A percentile compares a stretch with the other conserved stretches of the same genome.
These are phyloP conservation scores for Lachnellula arida DNA, from an alignment of 2,329 filamentous ascomycete genomes.

Conservation along the genomic window DNA sequence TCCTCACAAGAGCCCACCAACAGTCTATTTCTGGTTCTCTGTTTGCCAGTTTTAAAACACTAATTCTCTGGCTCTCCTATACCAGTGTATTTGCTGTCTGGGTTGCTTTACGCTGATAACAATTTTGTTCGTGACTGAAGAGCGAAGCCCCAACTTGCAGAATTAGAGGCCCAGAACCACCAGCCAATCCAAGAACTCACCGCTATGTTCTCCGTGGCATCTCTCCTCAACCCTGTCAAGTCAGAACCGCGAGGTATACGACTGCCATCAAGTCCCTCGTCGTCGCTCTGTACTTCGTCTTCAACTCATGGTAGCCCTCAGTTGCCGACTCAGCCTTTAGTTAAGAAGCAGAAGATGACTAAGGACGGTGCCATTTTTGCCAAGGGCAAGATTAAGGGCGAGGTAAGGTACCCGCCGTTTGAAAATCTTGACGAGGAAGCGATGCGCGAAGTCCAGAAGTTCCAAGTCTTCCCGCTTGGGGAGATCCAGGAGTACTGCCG, in stretches of 20 bases:
- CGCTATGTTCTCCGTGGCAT: slow-evolving; percentile 59
- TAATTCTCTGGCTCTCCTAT: slow-evolving; percentile 18
- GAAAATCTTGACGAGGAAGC: slow-evolving; percentile 60
- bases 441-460: slow-evolving; percentile 54
- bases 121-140: slow-evolving; percentile 20
- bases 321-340: slow-evolving; percentile 25
- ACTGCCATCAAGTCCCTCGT: slow-evolving; percentile 39
- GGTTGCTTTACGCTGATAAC: slow-evolving; percentile 11
- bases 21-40: slow-evolving; percentile 20
- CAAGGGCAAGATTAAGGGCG: slow-evolving; percentile 58
- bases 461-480: slow-evolving; percentile 61
- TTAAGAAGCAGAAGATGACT: slow-evolving; percentile 52
- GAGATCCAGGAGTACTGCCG: slow-evolving; percentile 57
- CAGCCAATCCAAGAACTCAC: slow-evolving; percentile 22
- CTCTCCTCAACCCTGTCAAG: slow-evolving; percentile 58
- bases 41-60: slow-evolving; percentile 25
- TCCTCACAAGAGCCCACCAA: slow-evolving; percentile 21
- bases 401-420: slow-evolving; percentile 69
- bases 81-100: slow-evolving; percentile 13
- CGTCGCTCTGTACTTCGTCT: slow-evolving; percentile 23
- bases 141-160: slow-evolving; percentile 23
- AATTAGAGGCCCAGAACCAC: slow-evolving; percentile 18
- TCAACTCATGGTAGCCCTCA: slow-evolving; percentile 26
- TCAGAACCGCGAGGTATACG: slow-evolving; percentile 36
- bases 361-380: slow-evolving; percentile 62